Conservation (phyloP, 2,329 filamentous ascomycete genomes). For the Ophiostoma tasmaniense region DNA sequence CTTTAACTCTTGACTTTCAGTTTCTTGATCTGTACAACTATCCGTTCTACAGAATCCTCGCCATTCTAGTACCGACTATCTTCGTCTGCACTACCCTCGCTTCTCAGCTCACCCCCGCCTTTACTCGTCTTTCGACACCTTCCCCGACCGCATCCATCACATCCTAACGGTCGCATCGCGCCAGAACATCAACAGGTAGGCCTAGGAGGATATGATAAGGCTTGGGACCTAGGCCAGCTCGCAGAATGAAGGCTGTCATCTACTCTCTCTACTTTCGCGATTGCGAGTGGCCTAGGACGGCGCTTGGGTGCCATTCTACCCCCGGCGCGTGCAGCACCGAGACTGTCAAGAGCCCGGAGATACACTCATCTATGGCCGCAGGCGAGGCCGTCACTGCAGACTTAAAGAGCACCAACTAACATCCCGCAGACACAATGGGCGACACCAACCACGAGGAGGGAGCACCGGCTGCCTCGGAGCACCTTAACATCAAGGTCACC, state of each 20-base stretch:
- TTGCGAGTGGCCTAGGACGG: neutral
- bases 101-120: neutral
- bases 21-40: neutral
- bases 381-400: neutral
- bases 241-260: neutral
- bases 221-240: no score
- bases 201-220: neutral
- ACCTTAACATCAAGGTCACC: constrained; percentile 98
- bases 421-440: constrained; percentile 20
- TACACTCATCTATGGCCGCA: neutral
- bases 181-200: neutral
- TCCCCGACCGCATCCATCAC: neutral
- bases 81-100: neutral
- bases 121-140: neutral
- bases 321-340: neutral
- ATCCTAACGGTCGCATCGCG: constrained; percentile 8
- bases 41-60: neutral
- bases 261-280: neutral
- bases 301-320: neutral
- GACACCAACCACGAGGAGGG: constrained; percentile 35
- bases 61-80: neutral
- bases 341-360: neutral
- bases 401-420: neutral
- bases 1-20: neutral
- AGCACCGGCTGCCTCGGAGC: constrained; percentile 43